Evolutionary conservation across 2,329 filamentous ascomycete genomes (phyloP), one percentile per base, ranked within the genome.

Genomic region (Aureobasidium namibiae): DNA sequence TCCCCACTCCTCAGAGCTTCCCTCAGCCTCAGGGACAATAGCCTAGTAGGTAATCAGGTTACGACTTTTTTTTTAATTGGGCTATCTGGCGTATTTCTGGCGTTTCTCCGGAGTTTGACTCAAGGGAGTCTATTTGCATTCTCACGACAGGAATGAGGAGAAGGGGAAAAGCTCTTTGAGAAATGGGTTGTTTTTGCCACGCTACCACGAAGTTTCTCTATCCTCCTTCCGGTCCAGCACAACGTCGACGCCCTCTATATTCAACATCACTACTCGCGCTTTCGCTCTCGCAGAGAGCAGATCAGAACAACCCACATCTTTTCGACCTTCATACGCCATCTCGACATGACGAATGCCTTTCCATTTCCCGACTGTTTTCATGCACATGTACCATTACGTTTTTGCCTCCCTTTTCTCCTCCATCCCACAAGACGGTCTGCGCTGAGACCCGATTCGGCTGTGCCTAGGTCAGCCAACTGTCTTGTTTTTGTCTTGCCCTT

Each of bases 321-420:
- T 23, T 46, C 41, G 31, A 46, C 16, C 54, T 57, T 48, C 54
- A 31, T 8, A 39, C 52, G 52, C 38, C 52, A 56, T 56, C 14
- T 56, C 39, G 52, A 44, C 52, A 44, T 9, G 52, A 54, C 50
- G 50, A 31, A 42, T 54, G 21, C 50, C 38, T 42, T 54, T 54
- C 50, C 50, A 54, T 54, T 42, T 54, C 38, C 38, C 26, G 3
- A 54, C 50, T 34, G 29, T 44, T 45, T 31, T 56, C 52, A 45
- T 56, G 41, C 52, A 44, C 52, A 56, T 56, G 52, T 56, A 56
- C 34, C 52, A 56, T 44, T 31, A 56, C 29, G 52, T 33, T 53
- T 54, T 45, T 38, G 11, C 10, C 36, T n/a, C 23, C 36, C 14
- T 42, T 56, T 56, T 18, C 23, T 18, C 33, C 13, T 57, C 33